phyloP scores from a whole-genome alignment of 1,284 basidiomycete species.

The Ustilago curta region DNA sequence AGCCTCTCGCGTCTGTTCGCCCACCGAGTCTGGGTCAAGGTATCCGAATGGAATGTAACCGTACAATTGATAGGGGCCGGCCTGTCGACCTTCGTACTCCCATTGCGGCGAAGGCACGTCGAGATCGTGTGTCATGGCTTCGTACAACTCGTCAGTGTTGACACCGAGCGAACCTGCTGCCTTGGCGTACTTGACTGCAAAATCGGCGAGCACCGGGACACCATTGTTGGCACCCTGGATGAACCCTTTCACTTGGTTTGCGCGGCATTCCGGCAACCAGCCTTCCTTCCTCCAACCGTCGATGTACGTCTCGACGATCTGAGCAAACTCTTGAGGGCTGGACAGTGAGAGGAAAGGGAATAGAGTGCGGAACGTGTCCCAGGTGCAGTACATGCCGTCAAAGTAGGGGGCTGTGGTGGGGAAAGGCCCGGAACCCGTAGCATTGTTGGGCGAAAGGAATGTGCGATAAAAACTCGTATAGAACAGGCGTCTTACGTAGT shows the following conservation, averaged over 20 bases:
- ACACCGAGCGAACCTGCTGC: conserved; percentile 42
- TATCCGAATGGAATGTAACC: conserved; percentile 59
- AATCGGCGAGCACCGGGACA: conserved; percentile 57
- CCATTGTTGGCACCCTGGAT: conserved; percentile 57
- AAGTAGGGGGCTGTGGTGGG: conserved; percentile 49
- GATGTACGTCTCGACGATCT: conserved; percentile 63
- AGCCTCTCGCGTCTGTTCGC: conserved; percentile 58
- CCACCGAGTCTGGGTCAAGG: conserved; percentile 51
- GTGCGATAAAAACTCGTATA: conserved; percentile 62
- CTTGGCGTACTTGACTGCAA: conserved; percentile 57
- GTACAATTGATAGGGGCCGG: conserved; percentile 46
- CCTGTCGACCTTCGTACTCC: conserved; percentile 58
- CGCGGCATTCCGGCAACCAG: conserved; percentile 60
- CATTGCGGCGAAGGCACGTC: conserved; percentile 70
- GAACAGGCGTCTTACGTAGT: conserved; percentile 52
- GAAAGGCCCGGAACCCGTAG: conserved; percentile 45
- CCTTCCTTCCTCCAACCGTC: conserved; percentile 61
- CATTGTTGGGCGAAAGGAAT: conserved; percentile 65
- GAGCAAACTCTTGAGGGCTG: conserved; percentile 52
- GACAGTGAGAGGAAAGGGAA: conserved; percentile 60
- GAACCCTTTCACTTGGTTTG: conserved; percentile 58
- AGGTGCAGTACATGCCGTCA: conserved; percentile 58
- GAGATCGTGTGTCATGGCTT: conserved; percentile 55
- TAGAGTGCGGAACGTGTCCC: conserved; percentile 56
- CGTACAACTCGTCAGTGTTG: conserved; percentile 54